Conservation (phyloP, 306 rosid genomes). For the Dryas drummondii region DNA sequence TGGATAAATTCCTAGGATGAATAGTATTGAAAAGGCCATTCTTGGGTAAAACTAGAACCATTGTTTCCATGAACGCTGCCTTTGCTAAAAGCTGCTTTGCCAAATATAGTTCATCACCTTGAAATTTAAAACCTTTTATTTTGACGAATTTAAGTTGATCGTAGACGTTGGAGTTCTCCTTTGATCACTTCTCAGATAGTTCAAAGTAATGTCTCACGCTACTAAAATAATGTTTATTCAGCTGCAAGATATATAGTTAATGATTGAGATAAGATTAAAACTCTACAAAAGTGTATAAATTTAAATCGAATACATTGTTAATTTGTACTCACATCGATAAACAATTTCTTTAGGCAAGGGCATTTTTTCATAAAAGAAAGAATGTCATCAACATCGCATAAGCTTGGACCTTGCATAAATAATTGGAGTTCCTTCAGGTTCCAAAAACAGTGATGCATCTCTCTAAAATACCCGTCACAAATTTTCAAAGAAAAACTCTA, state of each 20-base stretch:
- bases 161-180: background rate
- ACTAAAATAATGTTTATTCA: background rate
- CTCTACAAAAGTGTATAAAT: background rate
- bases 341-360: slow-evolving; percentile 30
- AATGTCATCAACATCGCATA: slow-evolving; percentile 40
- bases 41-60: slow-evolving; percentile 24
- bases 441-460: background rate
- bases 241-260: too few relatives aligned
- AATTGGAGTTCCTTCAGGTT: slow-evolving; percentile 43
- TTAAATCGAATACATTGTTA: too few relatives aligned
- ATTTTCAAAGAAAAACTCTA: slow-evolving; percentile 33
- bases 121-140: slow-evolving; percentile 37
- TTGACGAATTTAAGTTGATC: slow-evolving; percentile 21
- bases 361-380: slow-evolving; percentile 30
- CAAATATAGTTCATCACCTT: slow-evolving; percentile 10
- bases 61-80: slow-evolving; percentile 22
- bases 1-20: background rate
- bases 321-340: slow-evolving; percentile 46
- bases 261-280: too few relatives aligned
- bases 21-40: background rate
- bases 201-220: slow-evolving; percentile 30
- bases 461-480: slow-evolving; percentile 11
- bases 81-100: slow-evolving; percentile 24
- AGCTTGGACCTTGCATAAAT: slow-evolving; percentile 31
- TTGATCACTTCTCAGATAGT: slow-evolving; percentile 30